Evolutionary conservation across 225 moss, liverwort and hornwort species (phyloP).

Genomic region (Ulota crispa): DNA sequence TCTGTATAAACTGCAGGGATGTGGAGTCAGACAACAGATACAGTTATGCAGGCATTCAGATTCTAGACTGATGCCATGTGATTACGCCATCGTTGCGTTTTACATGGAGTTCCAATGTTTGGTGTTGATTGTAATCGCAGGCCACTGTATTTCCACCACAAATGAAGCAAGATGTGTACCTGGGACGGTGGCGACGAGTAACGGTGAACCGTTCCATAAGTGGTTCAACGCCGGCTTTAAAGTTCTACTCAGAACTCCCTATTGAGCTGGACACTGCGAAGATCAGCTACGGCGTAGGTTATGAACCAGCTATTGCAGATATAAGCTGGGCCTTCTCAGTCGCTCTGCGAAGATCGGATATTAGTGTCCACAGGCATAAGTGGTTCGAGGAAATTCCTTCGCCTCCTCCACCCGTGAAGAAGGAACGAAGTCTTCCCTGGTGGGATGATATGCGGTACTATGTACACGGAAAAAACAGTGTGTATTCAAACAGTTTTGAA

Average conservation of each 20-base stretch:
- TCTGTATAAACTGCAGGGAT: neutral
- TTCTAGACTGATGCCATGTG: constrained; percentile 1
- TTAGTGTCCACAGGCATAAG: constrained; percentile 58
- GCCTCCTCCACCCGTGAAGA: constrained; percentile 82
- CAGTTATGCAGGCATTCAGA: constrained; percentile 8
- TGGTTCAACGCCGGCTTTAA: constrained; percentile 88
- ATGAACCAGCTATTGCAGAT: constrained; percentile 95
- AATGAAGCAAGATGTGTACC: constrained; percentile 74
- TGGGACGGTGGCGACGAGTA: constrained; percentile 81
- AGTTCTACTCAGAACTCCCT: constrained; percentile 81
- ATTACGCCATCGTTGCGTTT: constrained; percentile 2
- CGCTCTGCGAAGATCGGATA: constrained; percentile 76
- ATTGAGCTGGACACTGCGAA: constrained; percentile 72
- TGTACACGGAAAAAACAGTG: constrained; percentile 80
- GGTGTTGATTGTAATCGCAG: constrained; percentile 41
- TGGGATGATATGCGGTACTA: constrained; percentile 99
- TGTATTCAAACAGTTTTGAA: constrained; percentile 71
- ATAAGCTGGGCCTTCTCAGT: constrained; percentile 82
- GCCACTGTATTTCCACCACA: constrained; percentile 90
- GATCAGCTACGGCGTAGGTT: constrained; percentile 84
- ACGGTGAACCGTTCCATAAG: constrained; percentile 87
- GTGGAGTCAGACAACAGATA: neutral
- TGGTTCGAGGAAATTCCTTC: constrained; percentile 67
- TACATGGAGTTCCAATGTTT: constrained; percentile 6
- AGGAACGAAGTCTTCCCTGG: constrained; percentile 96